Conservation (phyloP, 2,329 filamentous ascomycete genomes). For the Eurotiales sp. region DNA sequence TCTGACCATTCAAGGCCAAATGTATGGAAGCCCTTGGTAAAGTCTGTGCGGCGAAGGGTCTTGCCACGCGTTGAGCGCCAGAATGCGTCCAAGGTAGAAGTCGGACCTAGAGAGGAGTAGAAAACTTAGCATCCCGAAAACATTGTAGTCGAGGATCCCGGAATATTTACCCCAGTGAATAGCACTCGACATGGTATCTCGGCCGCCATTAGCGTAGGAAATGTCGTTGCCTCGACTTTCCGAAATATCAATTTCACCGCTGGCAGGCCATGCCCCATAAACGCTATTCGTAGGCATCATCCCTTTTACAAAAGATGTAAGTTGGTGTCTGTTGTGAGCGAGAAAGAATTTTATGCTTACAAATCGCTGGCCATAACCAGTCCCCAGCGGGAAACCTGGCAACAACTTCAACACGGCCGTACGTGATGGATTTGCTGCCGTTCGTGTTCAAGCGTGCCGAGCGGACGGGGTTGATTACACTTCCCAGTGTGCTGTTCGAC, state of each 20-base stretch:
- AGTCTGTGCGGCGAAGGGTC: constrained; percentile 26
- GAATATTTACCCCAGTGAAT: constrained; percentile 33
- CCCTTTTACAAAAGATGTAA: constrained; percentile 22
- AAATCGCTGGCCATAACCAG: constrained; percentile 53
- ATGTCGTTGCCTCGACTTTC: constrained; percentile 48
- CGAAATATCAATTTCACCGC: constrained; percentile 54
- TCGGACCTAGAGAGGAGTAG: constrained; percentile 15
- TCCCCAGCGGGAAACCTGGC: constrained; percentile 52
- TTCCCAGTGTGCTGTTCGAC: constrained; percentile 43
- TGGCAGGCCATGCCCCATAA: constrained; percentile 51
- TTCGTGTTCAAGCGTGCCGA: constrained; percentile 49
- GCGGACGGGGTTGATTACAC: constrained; percentile 50
- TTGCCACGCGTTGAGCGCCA: constrained; percentile 27
- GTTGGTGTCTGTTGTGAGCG: not conserved
- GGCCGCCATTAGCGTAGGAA: constrained; percentile 10
- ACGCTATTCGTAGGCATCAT: constrained; percentile 49
- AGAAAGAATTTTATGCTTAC: constrained; percentile 30
- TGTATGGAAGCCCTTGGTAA: constrained; percentile 42
- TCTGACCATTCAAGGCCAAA: constrained; percentile 53
- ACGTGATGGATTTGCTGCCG: constrained; percentile 46
- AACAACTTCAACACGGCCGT: constrained; percentile 52
- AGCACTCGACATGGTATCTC: constrained; percentile 22
- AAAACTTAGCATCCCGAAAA: constrained; percentile 19
- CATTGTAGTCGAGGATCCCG: constrained; percentile 38
- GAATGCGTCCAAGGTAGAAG: constrained; percentile 18